Percentiles rank a stretch among this genome's conserved stretches.
phyloP scores from a whole-genome alignment of 108 stramenopile genomes.

The Poteriospumella lacustris region DNA sequence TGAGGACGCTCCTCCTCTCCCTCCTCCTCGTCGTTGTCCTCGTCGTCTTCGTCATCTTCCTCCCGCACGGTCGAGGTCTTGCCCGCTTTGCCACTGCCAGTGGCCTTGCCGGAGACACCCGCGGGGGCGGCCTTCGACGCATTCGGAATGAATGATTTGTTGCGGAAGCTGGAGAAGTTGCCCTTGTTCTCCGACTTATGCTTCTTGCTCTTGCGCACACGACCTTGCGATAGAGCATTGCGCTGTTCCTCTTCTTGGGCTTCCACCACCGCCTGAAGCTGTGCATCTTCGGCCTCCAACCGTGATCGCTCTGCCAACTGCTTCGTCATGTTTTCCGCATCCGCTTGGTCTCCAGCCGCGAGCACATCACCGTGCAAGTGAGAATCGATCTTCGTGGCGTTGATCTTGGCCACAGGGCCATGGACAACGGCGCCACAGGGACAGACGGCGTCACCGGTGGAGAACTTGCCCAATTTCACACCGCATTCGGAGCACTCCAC shows the following conservation, averaged over 20 bases:
- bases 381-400: constrained; percentile 5
- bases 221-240: not conserved
- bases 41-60: too few relatives aligned
- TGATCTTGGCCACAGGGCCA: not conserved
- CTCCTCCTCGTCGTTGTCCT: too few relatives aligned
- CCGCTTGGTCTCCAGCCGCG: too few relatives aligned
- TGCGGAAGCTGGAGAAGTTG: constrained; percentile 26
- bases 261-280: not conserved
- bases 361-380: too few relatives aligned
- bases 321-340: not conserved
- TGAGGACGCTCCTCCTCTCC: too few relatives aligned
- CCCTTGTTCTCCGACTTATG: constrained; percentile 12
- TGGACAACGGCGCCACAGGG: not conserved
- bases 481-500: not conserved
- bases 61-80: too few relatives aligned
- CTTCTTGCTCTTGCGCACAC: not conserved
- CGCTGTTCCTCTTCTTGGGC: not conserved
- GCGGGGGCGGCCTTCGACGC: not conserved
- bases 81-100: too few relatives aligned
- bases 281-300: not conserved
- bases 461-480: not conserved
- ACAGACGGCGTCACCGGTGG: not conserved
- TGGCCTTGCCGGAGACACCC: not conserved
- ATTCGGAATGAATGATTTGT: constrained; percentile 24
- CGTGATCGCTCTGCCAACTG: not conserved